Percentiles rank a stretch among this genome's conserved stretches.
Evolutionary conservation across 176 grass and related monocot species (phyloP).

Genomic region (Alloteropsis semialata): DNA sequence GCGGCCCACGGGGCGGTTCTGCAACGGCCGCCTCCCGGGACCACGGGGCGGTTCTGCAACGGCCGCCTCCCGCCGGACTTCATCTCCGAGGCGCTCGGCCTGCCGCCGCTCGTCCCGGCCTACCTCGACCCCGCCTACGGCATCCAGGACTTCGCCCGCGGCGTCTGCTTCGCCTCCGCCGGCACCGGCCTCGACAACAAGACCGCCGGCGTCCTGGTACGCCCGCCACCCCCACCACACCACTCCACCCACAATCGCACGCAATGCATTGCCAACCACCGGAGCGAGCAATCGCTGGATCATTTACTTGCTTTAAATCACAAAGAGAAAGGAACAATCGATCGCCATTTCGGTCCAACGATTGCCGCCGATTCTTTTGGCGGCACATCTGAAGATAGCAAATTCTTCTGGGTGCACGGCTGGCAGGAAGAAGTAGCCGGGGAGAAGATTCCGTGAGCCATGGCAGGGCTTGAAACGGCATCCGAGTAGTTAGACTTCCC

Average conservation of each 20-base stretch:
- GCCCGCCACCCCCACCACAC: neutral
- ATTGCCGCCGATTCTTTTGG: too few species aligned
- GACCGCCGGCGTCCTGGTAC: conserved; percentile 80
- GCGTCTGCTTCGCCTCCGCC: conserved; percentile 92
- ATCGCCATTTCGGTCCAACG: neutral
- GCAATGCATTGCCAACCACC: too few species aligned
- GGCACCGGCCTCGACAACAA: conserved; percentile 84
- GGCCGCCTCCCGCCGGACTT: conserved; percentile 57
- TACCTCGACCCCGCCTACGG: conserved; percentile 63
- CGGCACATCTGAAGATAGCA: neutral
- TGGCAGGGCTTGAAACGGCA: neutral
- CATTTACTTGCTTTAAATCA: too few species aligned
- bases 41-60: conserved; percentile 81
- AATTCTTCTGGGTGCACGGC: neutral
- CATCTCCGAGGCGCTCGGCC: conserved; percentile 59
- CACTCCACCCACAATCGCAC: neutral
- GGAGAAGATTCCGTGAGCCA: conserved; percentile 11
- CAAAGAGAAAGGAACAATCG: neutral
- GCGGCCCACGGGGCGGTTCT: conserved; percentile 64
- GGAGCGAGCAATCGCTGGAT: too few species aligned
- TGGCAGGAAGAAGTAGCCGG: neutral
- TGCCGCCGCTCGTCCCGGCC: conserved; percentile 57
- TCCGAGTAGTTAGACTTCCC: neutral
- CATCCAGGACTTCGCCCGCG: conserved; percentile 65
- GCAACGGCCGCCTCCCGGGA: conserved; percentile 48